phyloP scores from a whole-genome alignment of 805 yeast genomes.

The Nakazawaea pomicola region DNA sequence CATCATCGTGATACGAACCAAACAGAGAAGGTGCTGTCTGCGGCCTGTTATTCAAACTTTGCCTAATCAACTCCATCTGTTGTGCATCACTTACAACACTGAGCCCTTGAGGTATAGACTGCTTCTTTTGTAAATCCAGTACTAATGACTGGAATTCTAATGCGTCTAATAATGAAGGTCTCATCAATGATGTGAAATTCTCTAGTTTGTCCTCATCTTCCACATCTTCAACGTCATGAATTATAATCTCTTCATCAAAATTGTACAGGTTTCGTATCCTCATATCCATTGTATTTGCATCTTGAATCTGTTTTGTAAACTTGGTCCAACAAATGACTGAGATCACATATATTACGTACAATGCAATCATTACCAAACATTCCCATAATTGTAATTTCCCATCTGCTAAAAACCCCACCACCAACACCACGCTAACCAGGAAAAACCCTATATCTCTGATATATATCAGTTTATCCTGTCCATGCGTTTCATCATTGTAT shows the following conservation, averaged over 20 bases:
- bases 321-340: slow-evolving; percentile 41
- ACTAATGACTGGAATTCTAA: slow-evolving; percentile 15
- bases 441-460: slow-evolving; percentile 63
- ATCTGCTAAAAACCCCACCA: slow-evolving; percentile 44
- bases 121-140: slow-evolving; percentile 9
- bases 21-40: neutral
- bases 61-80: slow-evolving; percentile 6
- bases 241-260: slow-evolving; percentile 3
- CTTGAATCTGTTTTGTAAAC: slow-evolving; percentile 14
- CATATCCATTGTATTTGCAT: slow-evolving; percentile 15
- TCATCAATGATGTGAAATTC: slow-evolving; percentile 1
- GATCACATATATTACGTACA: slow-evolving; percentile 59
- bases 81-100: slow-evolving; percentile 2
- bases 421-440: slow-evolving; percentile 40
- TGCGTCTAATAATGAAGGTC: slow-evolving; percentile 15
- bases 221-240: neutral
- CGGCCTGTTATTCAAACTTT: slow-evolving; percentile 2
- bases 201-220: slow-evolving; percentile 4
- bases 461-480: slow-evolving; percentile 38
- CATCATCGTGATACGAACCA: too few species aligned
- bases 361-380: slow-evolving; percentile 47
- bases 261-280: slow-evolving; percentile 23
- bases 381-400: slow-evolving; percentile 49
- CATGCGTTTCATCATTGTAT: neutral
- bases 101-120: neutral